A percentile compares a stretch with the other conserved stretches of the same genome.
Conservation (phyloP, 2,329 filamentous ascomycete species). For the Neonectria sp. region DNA sequence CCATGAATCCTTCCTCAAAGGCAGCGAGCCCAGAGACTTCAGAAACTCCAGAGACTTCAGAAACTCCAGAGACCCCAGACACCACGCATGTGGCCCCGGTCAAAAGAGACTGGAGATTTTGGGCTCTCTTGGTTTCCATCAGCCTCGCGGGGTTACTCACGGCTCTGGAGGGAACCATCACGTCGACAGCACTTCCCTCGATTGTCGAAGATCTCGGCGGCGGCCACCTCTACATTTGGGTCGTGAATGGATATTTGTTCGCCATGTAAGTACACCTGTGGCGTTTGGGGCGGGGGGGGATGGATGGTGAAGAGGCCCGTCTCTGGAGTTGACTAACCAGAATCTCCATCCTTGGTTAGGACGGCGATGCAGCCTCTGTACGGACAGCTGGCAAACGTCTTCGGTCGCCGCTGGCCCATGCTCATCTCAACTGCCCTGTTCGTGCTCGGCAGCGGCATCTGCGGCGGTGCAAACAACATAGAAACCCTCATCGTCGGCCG, state of each 20-base stretch:
- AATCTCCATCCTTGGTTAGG: not conserved
- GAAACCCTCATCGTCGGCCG: slow-evolving; percentile 61
- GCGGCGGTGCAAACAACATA: slow-evolving; percentile 43
- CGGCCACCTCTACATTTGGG: slow-evolving; percentile 45
- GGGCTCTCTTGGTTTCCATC: slow-evolving; percentile 41
- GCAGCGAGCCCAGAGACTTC: too few relatives aligned
- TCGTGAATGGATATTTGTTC: slow-evolving; percentile 44
- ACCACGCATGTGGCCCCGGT: not conserved
- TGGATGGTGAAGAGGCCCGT: slow-evolving; percentile 1
- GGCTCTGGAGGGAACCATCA: slow-evolving; percentile 48
- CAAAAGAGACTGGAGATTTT: slow-evolving; percentile 34
- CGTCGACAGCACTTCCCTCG: slow-evolving; percentile 50
- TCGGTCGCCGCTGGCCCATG: slow-evolving; percentile 61
- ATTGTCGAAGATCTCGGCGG: slow-evolving; percentile 40
- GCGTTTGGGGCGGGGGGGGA: not conserved
- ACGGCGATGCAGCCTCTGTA: slow-evolving; percentile 62
- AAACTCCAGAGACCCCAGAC: not conserved
- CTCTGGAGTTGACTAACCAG: slow-evolving; percentile 8
- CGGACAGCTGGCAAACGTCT: slow-evolving; percentile 65
- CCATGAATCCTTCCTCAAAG: not conserved
- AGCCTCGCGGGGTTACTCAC: slow-evolving; percentile 44
- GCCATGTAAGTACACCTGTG: slow-evolving; percentile 23
- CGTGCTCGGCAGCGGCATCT: slow-evolving; percentile 41
- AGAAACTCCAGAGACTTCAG: slow-evolving; percentile 2
- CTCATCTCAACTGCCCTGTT: slow-evolving; percentile 48